phyloP scores from a whole-genome alignment of 2,329 filamentous ascomycete genomes.

The Aspergillus tubingensis region DNA sequence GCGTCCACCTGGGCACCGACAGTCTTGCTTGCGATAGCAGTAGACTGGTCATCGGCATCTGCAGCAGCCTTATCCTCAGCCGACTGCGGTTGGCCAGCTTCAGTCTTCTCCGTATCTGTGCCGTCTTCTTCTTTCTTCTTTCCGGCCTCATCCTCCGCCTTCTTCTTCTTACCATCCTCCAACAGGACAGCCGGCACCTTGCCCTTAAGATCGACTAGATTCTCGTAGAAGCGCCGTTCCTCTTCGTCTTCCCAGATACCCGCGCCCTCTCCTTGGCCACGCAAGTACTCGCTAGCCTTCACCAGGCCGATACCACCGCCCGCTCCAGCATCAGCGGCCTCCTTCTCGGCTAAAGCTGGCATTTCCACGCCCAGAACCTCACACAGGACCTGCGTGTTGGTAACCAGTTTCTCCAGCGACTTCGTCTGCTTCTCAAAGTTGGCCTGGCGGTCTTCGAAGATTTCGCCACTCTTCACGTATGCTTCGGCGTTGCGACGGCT shows the following conservation, averaged over 20 bases:
- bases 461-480: conserved; percentile 96
- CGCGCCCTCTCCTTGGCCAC: conserved; percentile 83
- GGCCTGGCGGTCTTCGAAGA: conserved; percentile 94
- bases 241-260: conserved; percentile 99
- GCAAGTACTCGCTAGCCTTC: conserved; percentile 89
- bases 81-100: conserved; percentile 45
- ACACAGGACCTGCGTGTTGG: conserved; percentile 87
- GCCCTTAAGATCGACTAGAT: conserved; percentile 89
- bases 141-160: conserved; percentile 79
- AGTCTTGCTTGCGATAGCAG: conserved; percentile 94
- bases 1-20: conserved; percentile 96
- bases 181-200: conserved; percentile 92
- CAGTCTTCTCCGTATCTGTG: conserved; percentile 41
- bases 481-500: conserved; percentile 94
- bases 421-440: conserved; percentile 96
- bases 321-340: conserved; percentile 64
- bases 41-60: conserved; percentile 78
- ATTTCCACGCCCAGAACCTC: conserved; percentile 88
- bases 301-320: conserved; percentile 87
- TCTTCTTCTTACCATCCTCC: conserved; percentile 95
- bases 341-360: conserved; percentile 86
- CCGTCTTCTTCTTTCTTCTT: conserved; percentile 68
- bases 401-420: conserved; percentile 82
- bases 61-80: conserved; percentile 52
- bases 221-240: conserved; percentile 96